phyloP scores from a whole-genome alignment of 176 grass and related monocot genomes.

The Rhynchospora pubera region DNA sequence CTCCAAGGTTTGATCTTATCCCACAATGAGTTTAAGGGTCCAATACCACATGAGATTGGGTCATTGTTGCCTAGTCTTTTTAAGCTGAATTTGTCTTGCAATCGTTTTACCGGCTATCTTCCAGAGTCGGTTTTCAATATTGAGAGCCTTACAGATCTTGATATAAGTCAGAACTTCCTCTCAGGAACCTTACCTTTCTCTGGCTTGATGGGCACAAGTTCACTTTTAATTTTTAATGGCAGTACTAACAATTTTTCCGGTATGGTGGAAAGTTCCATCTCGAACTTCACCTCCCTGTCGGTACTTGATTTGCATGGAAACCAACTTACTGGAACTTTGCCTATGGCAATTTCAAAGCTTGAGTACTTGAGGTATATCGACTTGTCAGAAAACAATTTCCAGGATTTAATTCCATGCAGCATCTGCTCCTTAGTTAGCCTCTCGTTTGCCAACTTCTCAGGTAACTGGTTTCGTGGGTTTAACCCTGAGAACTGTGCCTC shows the following conservation, averaged over 20 bases:
- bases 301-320: conserved; percentile 89
- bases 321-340: conserved; percentile 62
- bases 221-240: conserved; percentile 70
- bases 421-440: conserved; percentile 70
- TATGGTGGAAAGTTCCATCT: conserved; percentile 50
- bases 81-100: conserved; percentile 67
- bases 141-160: conserved; percentile 42
- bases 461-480: conserved; percentile 45
- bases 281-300: conserved; percentile 65
- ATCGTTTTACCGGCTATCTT: conserved; percentile 58
- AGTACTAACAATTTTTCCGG: conserved; percentile 80
- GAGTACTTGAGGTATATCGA: conserved; percentile 79
- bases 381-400: conserved; percentile 68
- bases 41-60: conserved; percentile 57
- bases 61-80: conserved; percentile 55
- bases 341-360: conserved; percentile 53
- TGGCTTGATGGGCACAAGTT: conserved; percentile 35
- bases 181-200: conserved; percentile 58
- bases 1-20: conserved; percentile 83
- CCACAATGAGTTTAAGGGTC: conserved; percentile 62
- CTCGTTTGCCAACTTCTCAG: conserved; percentile 67
- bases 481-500: conserved; percentile 52
- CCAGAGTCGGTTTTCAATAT: conserved; percentile 57
- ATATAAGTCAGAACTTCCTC: conserved; percentile 75
- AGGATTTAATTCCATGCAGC: conserved; percentile 63